phyloP scores from a whole-genome alignment of 2,329 filamentous ascomycete species.

The Penicillium freii region DNA sequence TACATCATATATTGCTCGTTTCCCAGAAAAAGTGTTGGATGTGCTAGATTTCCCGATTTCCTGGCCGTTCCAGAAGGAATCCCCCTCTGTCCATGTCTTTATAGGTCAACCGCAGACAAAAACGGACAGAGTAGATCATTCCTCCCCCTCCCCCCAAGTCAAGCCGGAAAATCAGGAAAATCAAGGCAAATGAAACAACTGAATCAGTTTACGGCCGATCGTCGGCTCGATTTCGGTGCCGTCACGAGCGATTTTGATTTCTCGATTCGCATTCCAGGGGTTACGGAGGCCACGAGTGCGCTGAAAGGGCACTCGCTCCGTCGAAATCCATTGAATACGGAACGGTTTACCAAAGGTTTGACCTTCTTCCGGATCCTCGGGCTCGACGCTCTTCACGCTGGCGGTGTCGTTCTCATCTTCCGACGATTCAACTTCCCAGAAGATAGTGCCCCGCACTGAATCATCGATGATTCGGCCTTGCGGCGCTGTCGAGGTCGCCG shows the following conservation, averaged over 20 bases:
- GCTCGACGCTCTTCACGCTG: conserved; percentile 46
- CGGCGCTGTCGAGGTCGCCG: conserved; percentile 73
- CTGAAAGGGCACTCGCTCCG: conserved; percentile 79
- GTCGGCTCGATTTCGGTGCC: conserved; percentile 88
- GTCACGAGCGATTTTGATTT: conserved; percentile 93
- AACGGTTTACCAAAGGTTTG: conserved; percentile 91
- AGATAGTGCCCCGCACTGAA: conserved; percentile 89
- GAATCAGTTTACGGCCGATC: conserved; percentile 72
- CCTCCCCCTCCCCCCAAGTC: too few species aligned
- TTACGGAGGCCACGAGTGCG: conserved; percentile 83
- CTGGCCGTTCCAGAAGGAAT: background rate
- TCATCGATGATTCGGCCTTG: conserved; percentile 89
- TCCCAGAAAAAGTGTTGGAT: conserved; percentile 14
- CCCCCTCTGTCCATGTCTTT: background rate
- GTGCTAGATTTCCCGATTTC: background rate
- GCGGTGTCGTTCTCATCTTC: conserved; percentile 39
- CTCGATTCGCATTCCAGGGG: conserved; percentile 90
- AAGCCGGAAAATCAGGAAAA: background rate
- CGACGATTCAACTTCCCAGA: conserved; percentile 81
- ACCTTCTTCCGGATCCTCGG: conserved; percentile 46
- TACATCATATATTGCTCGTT: conserved; percentile 28
- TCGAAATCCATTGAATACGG: conserved; percentile 85
- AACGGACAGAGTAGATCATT: background rate
- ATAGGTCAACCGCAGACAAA: background rate
- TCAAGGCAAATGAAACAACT: conserved; percentile 66